These are phyloP conservation scores for Penicillium janthinellum DNA, from an alignment of 2,329 filamentous ascomycete genomes.

Conservation along the genomic window DNA sequence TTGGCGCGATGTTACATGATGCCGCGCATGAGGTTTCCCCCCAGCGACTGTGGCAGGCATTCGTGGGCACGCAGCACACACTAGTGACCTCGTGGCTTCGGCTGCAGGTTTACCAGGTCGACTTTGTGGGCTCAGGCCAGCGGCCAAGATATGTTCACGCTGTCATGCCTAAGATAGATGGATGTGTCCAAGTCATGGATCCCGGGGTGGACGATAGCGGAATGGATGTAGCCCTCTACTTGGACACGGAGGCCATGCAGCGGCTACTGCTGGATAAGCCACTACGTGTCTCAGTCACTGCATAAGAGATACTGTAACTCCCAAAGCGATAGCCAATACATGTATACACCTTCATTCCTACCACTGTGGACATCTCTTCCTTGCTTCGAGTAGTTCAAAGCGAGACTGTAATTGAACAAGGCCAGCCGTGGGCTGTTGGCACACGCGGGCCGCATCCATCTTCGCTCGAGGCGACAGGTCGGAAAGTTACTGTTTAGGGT, in stretches of 20 bases:
- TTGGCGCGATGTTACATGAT: neutral
- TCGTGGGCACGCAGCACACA: neutral
- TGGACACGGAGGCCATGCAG: neutral
- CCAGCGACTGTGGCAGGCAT: constrained; percentile 5
- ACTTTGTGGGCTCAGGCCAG: neutral
- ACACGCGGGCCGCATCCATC: too few relatives aligned
- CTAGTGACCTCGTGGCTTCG: constrained; percentile 6
- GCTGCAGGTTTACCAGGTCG: neutral
- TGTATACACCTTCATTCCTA: too few relatives aligned
- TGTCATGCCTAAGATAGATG: constrained; percentile 2
- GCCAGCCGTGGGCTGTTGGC: too few relatives aligned
- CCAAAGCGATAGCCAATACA: too few relatives aligned
- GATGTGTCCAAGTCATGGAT: neutral
- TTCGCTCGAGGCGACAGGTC: too few relatives aligned
- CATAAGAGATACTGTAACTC: neutral
- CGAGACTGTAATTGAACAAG: too few relatives aligned
- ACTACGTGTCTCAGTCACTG: neutral
- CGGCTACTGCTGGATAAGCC: neutral
- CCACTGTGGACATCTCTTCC: too few relatives aligned
- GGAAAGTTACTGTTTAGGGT: too few relatives aligned
- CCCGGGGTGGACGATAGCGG: neutral
- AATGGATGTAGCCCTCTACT: neutral
- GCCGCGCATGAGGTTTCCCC: constrained; percentile 1
- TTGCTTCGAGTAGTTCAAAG: too few relatives aligned
- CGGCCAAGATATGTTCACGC: constrained; percentile 1